Conservation (phyloP, 2,329 filamentous ascomycete species). For the Fusarium denticulatum region DNA sequence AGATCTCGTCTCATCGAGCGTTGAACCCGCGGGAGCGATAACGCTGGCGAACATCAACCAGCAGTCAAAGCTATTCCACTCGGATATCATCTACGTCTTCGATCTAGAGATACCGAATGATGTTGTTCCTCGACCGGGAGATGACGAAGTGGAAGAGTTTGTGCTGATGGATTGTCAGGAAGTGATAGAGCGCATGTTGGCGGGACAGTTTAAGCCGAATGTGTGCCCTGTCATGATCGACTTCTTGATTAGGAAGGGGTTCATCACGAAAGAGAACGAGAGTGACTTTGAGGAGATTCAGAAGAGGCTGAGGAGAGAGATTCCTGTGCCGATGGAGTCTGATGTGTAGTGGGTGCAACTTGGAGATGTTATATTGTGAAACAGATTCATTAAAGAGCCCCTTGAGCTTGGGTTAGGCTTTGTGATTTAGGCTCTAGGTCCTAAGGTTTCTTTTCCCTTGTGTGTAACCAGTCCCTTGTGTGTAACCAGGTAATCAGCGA, state of each 20-base stretch:
- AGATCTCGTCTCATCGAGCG: constrained; percentile 39
- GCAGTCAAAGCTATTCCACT: constrained; percentile 46
- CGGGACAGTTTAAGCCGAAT: constrained; percentile 85
- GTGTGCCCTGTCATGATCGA: constrained; percentile 81
- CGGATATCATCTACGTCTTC: constrained; percentile 72
- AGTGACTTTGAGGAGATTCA: constrained; percentile 75
- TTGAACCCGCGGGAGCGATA: constrained; percentile 47
- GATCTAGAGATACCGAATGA: constrained; percentile 73
- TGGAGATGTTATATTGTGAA: neutral
- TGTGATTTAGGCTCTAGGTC: neutral
- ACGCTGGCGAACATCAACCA: constrained; percentile 48
- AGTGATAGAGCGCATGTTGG: constrained; percentile 69
- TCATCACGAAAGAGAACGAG: constrained; percentile 78
- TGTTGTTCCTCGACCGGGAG: constrained; percentile 72
- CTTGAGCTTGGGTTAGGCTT: rapidly evolving
- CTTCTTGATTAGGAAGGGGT: constrained; percentile 81
- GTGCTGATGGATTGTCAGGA: constrained; percentile 69
- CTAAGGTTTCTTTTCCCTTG: neutral
- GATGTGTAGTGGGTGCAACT: constrained; percentile 15
- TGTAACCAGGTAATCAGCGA: neutral
- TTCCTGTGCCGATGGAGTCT: constrained; percentile 53
- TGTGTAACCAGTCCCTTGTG: too few species aligned
- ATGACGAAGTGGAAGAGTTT: constrained; percentile 84
- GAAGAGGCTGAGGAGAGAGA: constrained; percentile 54
- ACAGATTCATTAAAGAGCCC: neutral